Evolutionary conservation across 2,329 filamentous ascomycete species (phyloP).

Genomic region (Plenodomus biglobosus): DNA sequence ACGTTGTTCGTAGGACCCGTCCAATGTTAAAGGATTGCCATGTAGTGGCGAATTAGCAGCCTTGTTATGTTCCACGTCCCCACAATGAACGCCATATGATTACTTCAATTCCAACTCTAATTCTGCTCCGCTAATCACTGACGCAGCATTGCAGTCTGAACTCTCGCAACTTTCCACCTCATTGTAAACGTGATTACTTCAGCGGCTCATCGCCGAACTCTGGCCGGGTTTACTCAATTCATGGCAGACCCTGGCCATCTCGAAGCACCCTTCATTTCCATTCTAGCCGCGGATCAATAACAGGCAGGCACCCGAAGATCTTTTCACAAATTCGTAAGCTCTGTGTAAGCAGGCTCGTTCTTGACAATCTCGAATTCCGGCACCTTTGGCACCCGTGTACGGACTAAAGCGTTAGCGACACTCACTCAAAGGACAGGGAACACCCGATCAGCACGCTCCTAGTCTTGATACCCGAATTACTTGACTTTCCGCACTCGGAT

Average conservation of each 20-base stretch:
- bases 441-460: slow-evolving; percentile 24
- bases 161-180: slow-evolving; percentile 14
- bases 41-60: slow-evolving; percentile 32
- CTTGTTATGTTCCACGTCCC: slow-evolving; percentile 26
- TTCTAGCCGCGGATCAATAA: slow-evolving; percentile 21
- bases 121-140: slow-evolving; percentile 32
- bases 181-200: slow-evolving; percentile 14
- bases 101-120: slow-evolving; percentile 10
- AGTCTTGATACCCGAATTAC: slow-evolving; percentile 25
- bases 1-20: slow-evolving; percentile 14
- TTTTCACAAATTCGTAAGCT: slow-evolving; percentile 6
- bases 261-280: slow-evolving; percentile 16
- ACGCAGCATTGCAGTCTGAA: slow-evolving; percentile 32
- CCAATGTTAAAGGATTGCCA: slow-evolving; percentile 23
- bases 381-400: slow-evolving; percentile 9
- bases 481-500: slow-evolving; percentile 22
- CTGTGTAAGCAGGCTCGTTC: slow-evolving; percentile 4
- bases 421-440: slow-evolving; percentile 30
- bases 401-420: slow-evolving; percentile 20
- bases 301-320: slow-evolving; percentile 17
- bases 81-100: slow-evolving; percentile 19
- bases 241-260: slow-evolving; percentile 16
- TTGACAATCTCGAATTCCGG: slow-evolving; percentile 15
- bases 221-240: slow-evolving; percentile 10
- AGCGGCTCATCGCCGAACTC: slow-evolving; percentile 20